A percentile compares a stretch with the other conserved stretches of the same genome.
Evolutionary conservation across 805 yeast genomes (phyloP).

Genomic region (Priceomyces medius): DNA sequence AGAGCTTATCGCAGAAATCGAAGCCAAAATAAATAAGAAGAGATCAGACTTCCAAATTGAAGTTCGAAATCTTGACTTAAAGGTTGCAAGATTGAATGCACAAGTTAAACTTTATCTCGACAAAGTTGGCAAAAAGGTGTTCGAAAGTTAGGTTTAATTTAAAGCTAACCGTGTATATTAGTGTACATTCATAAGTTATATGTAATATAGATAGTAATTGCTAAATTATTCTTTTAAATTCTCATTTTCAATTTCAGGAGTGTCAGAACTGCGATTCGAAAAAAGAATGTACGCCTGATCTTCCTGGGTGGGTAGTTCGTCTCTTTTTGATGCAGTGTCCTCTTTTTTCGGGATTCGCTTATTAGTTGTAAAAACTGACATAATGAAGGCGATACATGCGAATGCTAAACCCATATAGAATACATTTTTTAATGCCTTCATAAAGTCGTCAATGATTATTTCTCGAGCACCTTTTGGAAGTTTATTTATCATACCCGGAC

Average conservation of each 20-base stretch:
- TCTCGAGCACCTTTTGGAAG: conserved; percentile 23
- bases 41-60: conserved; percentile 51
- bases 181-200: conserved; percentile 6
- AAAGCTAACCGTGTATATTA: conserved; percentile 7
- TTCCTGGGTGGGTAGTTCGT: too few species aligned
- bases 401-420: conserved; percentile 42
- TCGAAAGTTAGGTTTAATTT: background rate
- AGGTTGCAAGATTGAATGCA: conserved; percentile 53
- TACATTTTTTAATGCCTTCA: conserved; percentile 39
- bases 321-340: conserved; percentile 15
- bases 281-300: too few species aligned
- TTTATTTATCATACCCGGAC: conserved; percentile 27
- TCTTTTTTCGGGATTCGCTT: conserved; percentile 38
- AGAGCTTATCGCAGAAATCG: conserved; percentile 44
- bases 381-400: conserved; percentile 29
- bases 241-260: background rate
- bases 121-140: conserved; percentile 46
- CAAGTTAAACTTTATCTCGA: conserved; percentile 53
- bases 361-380: conserved; percentile 39
- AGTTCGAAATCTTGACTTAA: conserved; percentile 50
- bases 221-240: background rate
- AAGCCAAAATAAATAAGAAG: conserved; percentile 37
- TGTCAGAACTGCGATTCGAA: background rate
- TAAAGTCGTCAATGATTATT: conserved; percentile 28
- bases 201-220: conserved; percentile 3